Base-by-base conservation (phyloP, 1,284 basidiomycete species). In the Rhodotorula glutinis region DNA sequence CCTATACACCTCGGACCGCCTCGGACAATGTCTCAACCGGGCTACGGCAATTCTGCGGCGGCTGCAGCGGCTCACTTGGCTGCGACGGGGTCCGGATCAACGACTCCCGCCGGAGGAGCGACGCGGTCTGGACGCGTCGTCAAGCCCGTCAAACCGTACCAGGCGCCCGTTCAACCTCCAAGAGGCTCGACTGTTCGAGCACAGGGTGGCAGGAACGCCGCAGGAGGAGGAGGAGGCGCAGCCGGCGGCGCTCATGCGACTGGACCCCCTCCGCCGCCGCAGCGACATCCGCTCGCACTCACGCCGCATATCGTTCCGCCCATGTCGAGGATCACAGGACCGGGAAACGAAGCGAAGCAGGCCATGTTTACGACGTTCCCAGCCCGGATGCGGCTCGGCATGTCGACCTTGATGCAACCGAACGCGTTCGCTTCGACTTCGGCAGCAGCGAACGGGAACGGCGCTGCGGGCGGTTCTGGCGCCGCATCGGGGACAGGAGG, bases 331-430 rank as follows among this genome's bases (percentile, higher is more conserved):
- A 65, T 73, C 63, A 60, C 69, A 2, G 63, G 67, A 4, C 41
- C 54, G 19, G 62, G 62, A 9, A 65, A 67, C 41, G 63, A 63
- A 38, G 56, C 38, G 33, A 62, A 67, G 49, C 95, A 98, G 78
- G 92, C 90, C 0, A 79, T 87, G 27, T 85, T 87, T 70, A 89
- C 91, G 1, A 90, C 91, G 1, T 98, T 96, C 79, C 83, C 92
- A 0, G 90, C 93, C 9, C 86, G 94, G n/a, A 82, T 98, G 63
- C 87, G 90, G n/a, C 94, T 93, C 0, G 95, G 95, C 33, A 85
- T 89, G 10, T 90, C 91, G 1, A 86, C 91, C 4, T 85, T 98
- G 69, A 85, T 98, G 79, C 95, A 98, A 77, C 93, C 94, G n/a
- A 30, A 78, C 79, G 74, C 66, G 7, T 71, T 65, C 52, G 63